Conservation (phyloP, 2,329 filamentous ascomycete species). For the Ophiocordyceps camponoti-leonardi region DNA sequence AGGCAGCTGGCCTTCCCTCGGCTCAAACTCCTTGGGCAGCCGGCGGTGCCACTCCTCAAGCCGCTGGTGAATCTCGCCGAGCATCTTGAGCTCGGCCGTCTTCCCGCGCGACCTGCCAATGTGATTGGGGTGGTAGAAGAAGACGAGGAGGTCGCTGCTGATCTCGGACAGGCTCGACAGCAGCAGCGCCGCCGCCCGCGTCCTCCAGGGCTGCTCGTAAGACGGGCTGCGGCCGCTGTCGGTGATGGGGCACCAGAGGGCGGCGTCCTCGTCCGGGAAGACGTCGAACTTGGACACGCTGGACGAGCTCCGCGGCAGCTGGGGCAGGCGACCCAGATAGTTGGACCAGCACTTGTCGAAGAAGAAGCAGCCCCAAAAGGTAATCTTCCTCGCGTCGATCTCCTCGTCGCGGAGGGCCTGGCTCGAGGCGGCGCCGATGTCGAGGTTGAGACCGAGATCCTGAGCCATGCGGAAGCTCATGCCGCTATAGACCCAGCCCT, state of each 20-base stretch:
- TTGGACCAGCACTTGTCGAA: constrained; percentile 99
- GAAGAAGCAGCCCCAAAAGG: constrained; percentile 96
- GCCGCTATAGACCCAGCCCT: constrained; percentile 95
- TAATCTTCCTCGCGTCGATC: constrained; percentile 75
- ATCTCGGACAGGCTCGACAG: constrained; percentile 80
- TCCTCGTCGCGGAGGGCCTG: constrained; percentile 58
- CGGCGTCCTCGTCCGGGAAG: constrained; percentile 73
- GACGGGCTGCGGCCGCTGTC: constrained; percentile 62
- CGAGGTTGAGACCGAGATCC: constrained; percentile 81
- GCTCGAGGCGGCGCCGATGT: constrained; percentile 48
- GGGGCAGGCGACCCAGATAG: constrained; percentile 80
- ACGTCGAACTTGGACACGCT: constrained; percentile 83
- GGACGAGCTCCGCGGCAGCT: constrained; percentile 62
- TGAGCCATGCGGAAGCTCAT: constrained; percentile 98
- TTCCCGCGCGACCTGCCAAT: constrained; percentile 52
- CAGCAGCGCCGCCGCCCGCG: constrained; percentile 64
- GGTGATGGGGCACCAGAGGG: constrained; percentile 75
- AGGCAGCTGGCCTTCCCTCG: constrained; percentile 75
- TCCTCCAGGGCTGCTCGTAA: constrained; percentile 64
- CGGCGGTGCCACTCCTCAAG: constrained; percentile 80
- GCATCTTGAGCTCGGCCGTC: constrained; percentile 72
- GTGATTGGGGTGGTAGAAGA: constrained; percentile 75
- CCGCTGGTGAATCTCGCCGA: constrained; percentile 79
- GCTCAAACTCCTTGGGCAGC: constrained; percentile 71
- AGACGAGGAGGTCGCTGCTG: constrained; percentile 72